Conservation (phyloP, 2,329 filamentous ascomycete genomes). For the Colletotrichum eremochloae region DNA sequence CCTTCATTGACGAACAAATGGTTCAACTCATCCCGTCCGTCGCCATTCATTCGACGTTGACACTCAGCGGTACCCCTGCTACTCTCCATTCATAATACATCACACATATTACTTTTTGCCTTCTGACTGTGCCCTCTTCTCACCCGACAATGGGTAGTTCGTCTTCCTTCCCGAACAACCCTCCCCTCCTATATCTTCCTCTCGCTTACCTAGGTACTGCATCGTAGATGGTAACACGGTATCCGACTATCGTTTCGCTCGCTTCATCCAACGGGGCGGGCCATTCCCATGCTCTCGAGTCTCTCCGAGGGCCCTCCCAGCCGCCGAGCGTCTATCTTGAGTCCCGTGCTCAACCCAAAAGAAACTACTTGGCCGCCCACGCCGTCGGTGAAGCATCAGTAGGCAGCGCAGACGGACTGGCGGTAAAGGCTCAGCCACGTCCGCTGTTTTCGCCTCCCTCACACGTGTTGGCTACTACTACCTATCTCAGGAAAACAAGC, state of each 20-base stretch:
- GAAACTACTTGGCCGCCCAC: slow-evolving; percentile 19
- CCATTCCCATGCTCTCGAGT: slow-evolving; percentile 16
- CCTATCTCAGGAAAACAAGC: neutral
- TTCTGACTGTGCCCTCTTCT: slow-evolving; percentile 21
- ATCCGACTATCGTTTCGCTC: no score
- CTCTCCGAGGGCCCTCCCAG: slow-evolving; percentile 22
- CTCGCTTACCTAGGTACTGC: no score
- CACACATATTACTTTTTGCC: slow-evolving; percentile 26
- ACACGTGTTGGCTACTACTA: neutral
- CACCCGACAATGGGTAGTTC: neutral
- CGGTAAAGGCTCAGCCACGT: slow-evolving; percentile 31
- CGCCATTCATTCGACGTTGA: slow-evolving; percentile 17
- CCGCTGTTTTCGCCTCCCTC: neutral
- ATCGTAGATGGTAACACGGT: no score
- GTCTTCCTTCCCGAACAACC: slow-evolving; percentile 1
- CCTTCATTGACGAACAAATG: slow-evolving; percentile 13
- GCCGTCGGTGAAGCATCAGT: slow-evolving; percentile 26
- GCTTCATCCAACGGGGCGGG: slow-evolving; percentile 23
- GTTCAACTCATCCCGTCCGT: slow-evolving; percentile 2
- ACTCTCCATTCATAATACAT: slow-evolving; percentile 8
- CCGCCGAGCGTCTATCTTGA: slow-evolving; percentile 21
- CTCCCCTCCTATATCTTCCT: no score
- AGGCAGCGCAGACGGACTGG: slow-evolving; percentile 14
- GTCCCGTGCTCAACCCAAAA: slow-evolving; percentile 34
- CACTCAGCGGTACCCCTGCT: slow-evolving; percentile 26